Evolutionary conservation across 352 stramenopile genomes (phyloP).

Genomic region (Phytophthora idaei): DNA sequence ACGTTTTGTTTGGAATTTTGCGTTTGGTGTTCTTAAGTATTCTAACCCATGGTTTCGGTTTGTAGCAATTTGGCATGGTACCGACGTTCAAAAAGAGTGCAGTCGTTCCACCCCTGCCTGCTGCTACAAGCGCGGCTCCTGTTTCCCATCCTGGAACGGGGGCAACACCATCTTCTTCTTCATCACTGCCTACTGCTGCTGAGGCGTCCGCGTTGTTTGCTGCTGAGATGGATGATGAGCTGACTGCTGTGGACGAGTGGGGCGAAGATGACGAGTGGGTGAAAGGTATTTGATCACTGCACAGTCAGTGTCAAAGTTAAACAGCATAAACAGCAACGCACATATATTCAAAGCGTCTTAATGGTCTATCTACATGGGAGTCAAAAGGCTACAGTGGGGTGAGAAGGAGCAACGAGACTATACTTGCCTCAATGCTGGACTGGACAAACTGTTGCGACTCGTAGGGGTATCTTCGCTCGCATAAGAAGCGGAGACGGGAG

Average conservation of each 20-base stretch:
- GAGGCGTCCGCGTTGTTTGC: constrained; percentile 63
- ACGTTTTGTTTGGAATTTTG: constrained; percentile 33
- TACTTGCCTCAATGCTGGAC: constrained; percentile 21
- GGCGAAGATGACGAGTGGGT: constrained; percentile 87
- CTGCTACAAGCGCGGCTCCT: constrained; percentile 23
- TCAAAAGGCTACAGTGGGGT: not conserved
- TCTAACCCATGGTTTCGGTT: constrained; percentile 8
- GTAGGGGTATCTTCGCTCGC: constrained; percentile 43
- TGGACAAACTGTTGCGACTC: constrained; percentile 2
- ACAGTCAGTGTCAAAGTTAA: constrained; percentile 8
- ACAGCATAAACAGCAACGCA: constrained; percentile 32
- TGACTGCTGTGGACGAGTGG: constrained; percentile 58
- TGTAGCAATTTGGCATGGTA: constrained; percentile 87
- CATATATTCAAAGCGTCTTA: constrained; percentile 34
- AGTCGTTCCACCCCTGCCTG: constrained; percentile 33
- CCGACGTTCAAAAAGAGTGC: constrained; percentile 75
- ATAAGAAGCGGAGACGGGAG: constrained; percentile 54
- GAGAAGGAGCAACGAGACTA: constrained; percentile 11
- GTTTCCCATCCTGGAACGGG: constrained; percentile 10
- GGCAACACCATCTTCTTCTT: constrained; percentile 12
- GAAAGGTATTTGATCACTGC: constrained; percentile 56
- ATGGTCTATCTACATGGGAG: constrained; percentile 20
- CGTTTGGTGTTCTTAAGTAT: not conserved
- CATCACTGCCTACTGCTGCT: constrained; percentile 38
- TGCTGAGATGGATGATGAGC: constrained; percentile 68